Conservation (phyloP, 495 filamentous ascomycete species). For the Daldinia caldariorum region DNA sequence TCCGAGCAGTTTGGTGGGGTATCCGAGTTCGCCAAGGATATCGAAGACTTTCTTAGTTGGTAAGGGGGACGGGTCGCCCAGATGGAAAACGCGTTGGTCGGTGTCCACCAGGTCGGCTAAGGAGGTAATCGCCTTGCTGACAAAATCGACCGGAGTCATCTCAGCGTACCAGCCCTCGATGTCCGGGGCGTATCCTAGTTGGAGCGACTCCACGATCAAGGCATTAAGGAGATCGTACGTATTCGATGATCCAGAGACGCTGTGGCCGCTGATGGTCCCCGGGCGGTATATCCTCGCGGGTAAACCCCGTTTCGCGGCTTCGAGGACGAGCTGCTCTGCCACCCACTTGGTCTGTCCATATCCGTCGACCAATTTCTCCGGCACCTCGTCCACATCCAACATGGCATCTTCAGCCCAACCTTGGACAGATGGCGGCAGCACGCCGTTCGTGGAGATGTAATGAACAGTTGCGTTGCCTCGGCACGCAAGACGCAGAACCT, state of each 20-base stretch:
- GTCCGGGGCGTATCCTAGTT: conserved; percentile 68
- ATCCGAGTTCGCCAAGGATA: conserved; percentile 67
- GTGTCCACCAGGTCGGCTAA: conserved; percentile 64
- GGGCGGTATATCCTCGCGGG: conserved; percentile 69
- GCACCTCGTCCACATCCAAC: conserved; percentile 67
- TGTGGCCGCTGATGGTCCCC: conserved; percentile 73
- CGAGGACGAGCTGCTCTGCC: conserved; percentile 71
- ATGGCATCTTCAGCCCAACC: conserved; percentile 70
- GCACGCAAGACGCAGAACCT: conserved; percentile 70
- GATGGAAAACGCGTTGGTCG: conserved; percentile 68
- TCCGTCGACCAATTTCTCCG: conserved; percentile 67
- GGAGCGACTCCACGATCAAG: conserved; percentile 72
- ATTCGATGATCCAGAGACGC: conserved; percentile 69
- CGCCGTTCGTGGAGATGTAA: conserved; percentile 75
- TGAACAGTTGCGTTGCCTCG: conserved; percentile 71
- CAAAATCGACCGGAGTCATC: conserved; percentile 78
- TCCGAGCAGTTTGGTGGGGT: conserved; percentile 63
- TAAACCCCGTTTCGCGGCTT: conserved; percentile 67
- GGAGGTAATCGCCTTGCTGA: conserved; percentile 70
- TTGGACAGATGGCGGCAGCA: conserved; percentile 65
- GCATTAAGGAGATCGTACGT: conserved; percentile 74
- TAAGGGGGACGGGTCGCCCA: conserved; percentile 72
- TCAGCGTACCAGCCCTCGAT: conserved; percentile 74
- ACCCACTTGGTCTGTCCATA: conserved; percentile 76
- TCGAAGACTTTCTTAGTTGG: conserved; percentile 65